Evolutionary conservation across 306 rosid genomes (phyloP).

Genomic region (Datisca glomerata): DNA sequence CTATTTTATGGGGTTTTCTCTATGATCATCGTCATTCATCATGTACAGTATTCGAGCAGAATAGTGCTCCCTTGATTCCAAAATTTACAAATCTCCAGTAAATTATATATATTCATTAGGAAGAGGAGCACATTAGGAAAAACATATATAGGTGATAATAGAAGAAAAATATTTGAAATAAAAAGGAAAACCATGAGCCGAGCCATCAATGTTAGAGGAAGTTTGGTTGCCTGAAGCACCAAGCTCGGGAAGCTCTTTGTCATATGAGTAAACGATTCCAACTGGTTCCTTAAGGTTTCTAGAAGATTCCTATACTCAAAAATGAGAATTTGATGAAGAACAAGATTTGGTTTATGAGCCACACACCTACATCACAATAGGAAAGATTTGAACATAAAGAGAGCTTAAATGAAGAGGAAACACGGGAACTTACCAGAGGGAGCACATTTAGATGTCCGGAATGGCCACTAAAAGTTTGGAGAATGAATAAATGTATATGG

Average conservation of each 20-base stretch:
- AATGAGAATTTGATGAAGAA: too few species aligned
- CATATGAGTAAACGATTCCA: slow-evolving; percentile 43
- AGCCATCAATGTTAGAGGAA: slow-evolving; percentile 11
- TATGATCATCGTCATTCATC: slow-evolving; percentile 37
- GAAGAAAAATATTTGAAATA: neutral
- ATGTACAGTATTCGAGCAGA: slow-evolving; percentile 56
- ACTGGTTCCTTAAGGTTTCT: slow-evolving; percentile 44
- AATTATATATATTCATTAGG: neutral
- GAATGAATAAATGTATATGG: too few species aligned
- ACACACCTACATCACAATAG: too few species aligned
- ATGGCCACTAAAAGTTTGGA: slow-evolving; percentile 44
- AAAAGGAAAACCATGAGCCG: too few species aligned
- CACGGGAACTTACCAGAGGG: slow-evolving; percentile 69
- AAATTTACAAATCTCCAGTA: slow-evolving; percentile 20
- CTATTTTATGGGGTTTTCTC: slow-evolving; percentile 46
- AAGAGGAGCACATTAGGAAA: too few species aligned
- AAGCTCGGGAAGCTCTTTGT: too few species aligned
- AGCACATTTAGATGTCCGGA: slow-evolving; percentile 58
- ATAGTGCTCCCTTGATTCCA: too few species aligned
- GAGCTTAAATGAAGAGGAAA: too few species aligned
- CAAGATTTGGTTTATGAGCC: too few species aligned
- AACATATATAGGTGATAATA: too few species aligned
- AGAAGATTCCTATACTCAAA: slow-evolving; percentile 52
- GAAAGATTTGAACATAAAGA: too few species aligned
- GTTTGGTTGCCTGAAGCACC: slow-evolving; percentile 1